phyloP scores from a whole-genome alignment of 106 monocot genomes.

The Phalaenopsis equestris region DNA sequence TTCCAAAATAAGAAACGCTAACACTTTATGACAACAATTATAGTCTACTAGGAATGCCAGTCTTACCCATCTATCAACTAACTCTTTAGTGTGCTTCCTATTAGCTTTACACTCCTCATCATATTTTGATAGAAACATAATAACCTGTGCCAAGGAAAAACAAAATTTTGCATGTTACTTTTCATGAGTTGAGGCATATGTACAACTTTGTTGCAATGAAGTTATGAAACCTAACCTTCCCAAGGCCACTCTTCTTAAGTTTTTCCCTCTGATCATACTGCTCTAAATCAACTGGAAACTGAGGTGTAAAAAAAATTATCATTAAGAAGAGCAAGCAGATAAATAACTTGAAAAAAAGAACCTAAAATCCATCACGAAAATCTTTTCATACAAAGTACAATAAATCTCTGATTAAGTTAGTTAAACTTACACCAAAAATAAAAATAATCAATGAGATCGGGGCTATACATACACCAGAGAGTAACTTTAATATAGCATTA shows the following conservation, averaged over 20 bases:
- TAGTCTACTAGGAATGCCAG: not conserved
- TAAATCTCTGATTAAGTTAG: not conserved
- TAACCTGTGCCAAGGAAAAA: conserved; percentile 44
- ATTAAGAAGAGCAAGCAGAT: not conserved
- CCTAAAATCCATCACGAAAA: not conserved
- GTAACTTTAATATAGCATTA: conserved; percentile 70
- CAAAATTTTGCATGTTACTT: not conserved
- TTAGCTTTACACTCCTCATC: conserved; percentile 94
- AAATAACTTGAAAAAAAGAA: not conserved
- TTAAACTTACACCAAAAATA: not conserved
- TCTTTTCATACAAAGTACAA: not conserved
- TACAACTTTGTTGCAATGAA: not conserved
- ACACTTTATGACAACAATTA: not conserved
- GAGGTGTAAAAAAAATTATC: conserved; percentile 16
- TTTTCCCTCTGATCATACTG: conserved; percentile 75
- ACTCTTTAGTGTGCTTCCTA: conserved; percentile 82
- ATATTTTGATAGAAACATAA: conserved; percentile 97
- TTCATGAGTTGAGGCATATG: not conserved
- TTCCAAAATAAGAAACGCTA: not conserved
- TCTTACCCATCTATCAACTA: conserved; percentile 98
- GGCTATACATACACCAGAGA: conserved; percentile 62
- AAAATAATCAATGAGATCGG: not conserved
- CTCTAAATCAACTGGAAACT: conserved; percentile 96
- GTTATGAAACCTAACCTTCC: conserved; percentile 50
- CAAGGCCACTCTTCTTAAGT: conserved; percentile 92